Percentiles rank a stretch among this genome's conserved stretches.
Evolutionary conservation across 169 alveolate species (phyloP).

Genomic region (Plasmodium cynomolgi): DNA sequence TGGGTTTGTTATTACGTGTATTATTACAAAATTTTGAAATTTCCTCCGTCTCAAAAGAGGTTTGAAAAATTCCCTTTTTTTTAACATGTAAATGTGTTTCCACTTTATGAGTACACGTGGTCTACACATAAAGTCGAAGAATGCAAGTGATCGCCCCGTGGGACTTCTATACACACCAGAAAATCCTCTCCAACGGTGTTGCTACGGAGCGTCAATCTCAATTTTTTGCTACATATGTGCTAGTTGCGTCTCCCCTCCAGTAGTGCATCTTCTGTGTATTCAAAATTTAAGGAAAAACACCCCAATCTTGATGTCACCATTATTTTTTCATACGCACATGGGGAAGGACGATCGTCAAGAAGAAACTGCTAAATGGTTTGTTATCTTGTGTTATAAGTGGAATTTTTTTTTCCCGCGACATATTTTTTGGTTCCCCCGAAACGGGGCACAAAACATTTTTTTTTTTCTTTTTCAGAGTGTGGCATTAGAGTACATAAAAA

Average conservation of each 20-base stretch:
- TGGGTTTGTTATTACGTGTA: not conserved
- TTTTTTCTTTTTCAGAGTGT: not conserved
- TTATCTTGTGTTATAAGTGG: not conserved
- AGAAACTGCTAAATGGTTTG: not conserved
- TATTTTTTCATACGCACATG: not conserved
- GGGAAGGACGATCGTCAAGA: not conserved
- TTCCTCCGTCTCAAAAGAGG: not conserved
- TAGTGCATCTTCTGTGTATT: not conserved
- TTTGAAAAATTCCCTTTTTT: not conserved
- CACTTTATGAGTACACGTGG: not conserved
- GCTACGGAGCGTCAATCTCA: not conserved
- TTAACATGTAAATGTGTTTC: not conserved
- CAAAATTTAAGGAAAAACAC: not conserved
- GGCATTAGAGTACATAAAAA: not conserved
- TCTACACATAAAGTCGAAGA: not conserved
- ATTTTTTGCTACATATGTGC: not conserved
- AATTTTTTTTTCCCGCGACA: not conserved
- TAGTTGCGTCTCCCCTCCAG: not conserved
- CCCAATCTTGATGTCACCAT: not conserved
- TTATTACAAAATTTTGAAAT: not conserved
- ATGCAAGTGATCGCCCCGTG: not conserved
- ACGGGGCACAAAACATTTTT: not conserved
- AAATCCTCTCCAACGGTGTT: not conserved
- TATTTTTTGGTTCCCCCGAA: not conserved
- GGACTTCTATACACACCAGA: not conserved